Evolutionary conservation across 2,329 filamentous ascomycete species (phyloP).

Genomic region (Xylariaceae sp.): DNA sequence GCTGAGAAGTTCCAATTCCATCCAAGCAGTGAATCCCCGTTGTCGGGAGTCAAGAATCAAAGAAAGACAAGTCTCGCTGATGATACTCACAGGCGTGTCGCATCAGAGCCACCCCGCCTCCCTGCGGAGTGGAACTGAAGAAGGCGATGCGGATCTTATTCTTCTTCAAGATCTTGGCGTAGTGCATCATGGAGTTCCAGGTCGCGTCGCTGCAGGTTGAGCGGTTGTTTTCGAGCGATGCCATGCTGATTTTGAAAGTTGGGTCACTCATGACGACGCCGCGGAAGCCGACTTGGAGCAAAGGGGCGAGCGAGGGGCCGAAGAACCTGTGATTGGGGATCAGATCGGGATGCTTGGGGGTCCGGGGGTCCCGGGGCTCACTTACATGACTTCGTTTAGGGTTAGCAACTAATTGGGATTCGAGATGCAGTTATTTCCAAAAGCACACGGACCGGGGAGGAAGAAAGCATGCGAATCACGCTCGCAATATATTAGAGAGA

Average conservation of each 20-base stretch:
- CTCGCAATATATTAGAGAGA: background rate
- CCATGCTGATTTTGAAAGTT: slow-evolving; percentile 57
- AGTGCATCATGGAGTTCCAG: slow-evolving; percentile 61
- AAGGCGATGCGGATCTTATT: slow-evolving; percentile 66
- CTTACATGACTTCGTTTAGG: slow-evolving; percentile 3
- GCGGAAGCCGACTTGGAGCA: slow-evolving; percentile 44
- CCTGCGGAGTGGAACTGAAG: slow-evolving; percentile 75
- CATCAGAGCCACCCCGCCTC: slow-evolving; percentile 80
- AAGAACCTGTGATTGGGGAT: slow-evolving; percentile 51
- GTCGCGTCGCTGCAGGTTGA: slow-evolving; percentile 56
- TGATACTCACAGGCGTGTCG: slow-evolving; percentile 61
- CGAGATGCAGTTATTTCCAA: background rate
- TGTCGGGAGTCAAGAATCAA: background rate
- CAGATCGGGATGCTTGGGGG: background rate
- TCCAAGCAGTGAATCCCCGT: background rate
- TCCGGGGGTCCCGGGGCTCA: background rate
- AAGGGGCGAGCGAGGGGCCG: slow-evolving; percentile 63
- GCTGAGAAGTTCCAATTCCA: too few relatives aligned
- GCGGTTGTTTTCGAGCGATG: slow-evolving; percentile 51
- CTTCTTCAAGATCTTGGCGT: slow-evolving; percentile 55
- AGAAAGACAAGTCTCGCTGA: background rate
- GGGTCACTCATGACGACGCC: slow-evolving; percentile 67
- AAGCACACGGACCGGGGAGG: background rate
- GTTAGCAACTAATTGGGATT: background rate
- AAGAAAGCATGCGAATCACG: slow-evolving; percentile 5